Evolutionary conservation across 345 rosid species (phyloP).

Genomic region (Mallotus nudiflorus): DNA sequence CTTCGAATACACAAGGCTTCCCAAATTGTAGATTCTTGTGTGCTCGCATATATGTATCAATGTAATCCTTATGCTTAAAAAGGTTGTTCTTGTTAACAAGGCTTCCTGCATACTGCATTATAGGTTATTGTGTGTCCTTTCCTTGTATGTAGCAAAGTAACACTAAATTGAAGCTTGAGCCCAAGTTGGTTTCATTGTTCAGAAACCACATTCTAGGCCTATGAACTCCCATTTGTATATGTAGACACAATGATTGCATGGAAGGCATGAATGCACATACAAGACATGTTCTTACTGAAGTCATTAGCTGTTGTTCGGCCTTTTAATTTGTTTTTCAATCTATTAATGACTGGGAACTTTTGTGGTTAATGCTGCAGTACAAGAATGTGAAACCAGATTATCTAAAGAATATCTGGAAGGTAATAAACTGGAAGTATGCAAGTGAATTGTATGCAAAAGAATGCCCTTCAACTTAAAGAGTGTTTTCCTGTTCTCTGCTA

Average conservation of each 20-base stretch:
- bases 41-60: too few relatives aligned
- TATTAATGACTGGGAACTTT: slow-evolving; percentile 1
- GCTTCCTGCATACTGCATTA: too few relatives aligned
- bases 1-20: too few relatives aligned
- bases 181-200: background rate
- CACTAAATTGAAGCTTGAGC: background rate
- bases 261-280: background rate
- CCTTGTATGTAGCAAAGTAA: too few relatives aligned
- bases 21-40: too few relatives aligned
- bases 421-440: slow-evolving; percentile 89
- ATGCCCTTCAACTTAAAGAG: slow-evolving; percentile 39
- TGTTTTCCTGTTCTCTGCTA: background rate
- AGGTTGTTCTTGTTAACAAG: too few relatives aligned
- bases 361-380: slow-evolving; percentile 50
- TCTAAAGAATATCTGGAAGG: slow-evolving; percentile 93
- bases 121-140: too few relatives aligned
- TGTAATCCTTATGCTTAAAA: background rate
- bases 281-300: background rate
- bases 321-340: background rate
- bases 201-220: background rate
- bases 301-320: background rate
- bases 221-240: background rate
- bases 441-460: slow-evolving; percentile 61
- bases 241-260: background rate
- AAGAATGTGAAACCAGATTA: slow-evolving; percentile 87